phyloP scores from a whole-genome alignment of 176 grass and related monocot genomes.

The maize (Zea mays) region DNA sequence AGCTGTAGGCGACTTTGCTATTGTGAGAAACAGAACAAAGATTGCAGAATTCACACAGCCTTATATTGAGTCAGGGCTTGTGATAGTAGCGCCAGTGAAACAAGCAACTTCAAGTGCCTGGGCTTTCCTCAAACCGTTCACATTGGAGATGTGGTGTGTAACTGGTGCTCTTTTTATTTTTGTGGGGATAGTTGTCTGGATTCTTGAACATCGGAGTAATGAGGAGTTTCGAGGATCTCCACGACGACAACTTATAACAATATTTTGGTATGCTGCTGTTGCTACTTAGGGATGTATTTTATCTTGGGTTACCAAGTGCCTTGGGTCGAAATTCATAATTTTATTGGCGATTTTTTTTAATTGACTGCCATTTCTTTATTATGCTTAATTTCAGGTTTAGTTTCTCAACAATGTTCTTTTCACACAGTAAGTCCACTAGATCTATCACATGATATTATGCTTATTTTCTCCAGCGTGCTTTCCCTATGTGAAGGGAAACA shows the following conservation, averaged over 20 bases:
- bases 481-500: constrained; percentile 29
- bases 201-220: constrained; percentile 78
- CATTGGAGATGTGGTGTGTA: constrained; percentile 76
- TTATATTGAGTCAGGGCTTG: constrained; percentile 70
- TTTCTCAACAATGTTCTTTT: constrained; percentile 95
- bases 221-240: constrained; percentile 73
- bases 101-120: constrained; percentile 60
- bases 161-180: constrained; percentile 73
- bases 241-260: constrained; percentile 60
- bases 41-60: constrained; percentile 83
- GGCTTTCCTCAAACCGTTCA: constrained; percentile 91
- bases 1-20: constrained; percentile 79
- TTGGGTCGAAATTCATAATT: neutral
- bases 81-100: constrained; percentile 66
- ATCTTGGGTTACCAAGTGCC: neutral
- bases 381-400: constrained; percentile 63
- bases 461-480: constrained; percentile 19
- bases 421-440: constrained; percentile 71
- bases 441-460: constrained; percentile 18
- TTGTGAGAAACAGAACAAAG: constrained; percentile 81
- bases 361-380: constrained; percentile 33
- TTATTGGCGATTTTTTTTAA: constrained; percentile 21
- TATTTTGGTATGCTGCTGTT: constrained; percentile 59
- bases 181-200: constrained; percentile 79
- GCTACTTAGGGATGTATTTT: constrained; percentile 1